Percentiles rank a stretch among this genome's conserved stretches.
phyloP scores from a whole-genome alignment of 306 rosid genomes.

The Sphenostylis stenocarpa region DNA sequence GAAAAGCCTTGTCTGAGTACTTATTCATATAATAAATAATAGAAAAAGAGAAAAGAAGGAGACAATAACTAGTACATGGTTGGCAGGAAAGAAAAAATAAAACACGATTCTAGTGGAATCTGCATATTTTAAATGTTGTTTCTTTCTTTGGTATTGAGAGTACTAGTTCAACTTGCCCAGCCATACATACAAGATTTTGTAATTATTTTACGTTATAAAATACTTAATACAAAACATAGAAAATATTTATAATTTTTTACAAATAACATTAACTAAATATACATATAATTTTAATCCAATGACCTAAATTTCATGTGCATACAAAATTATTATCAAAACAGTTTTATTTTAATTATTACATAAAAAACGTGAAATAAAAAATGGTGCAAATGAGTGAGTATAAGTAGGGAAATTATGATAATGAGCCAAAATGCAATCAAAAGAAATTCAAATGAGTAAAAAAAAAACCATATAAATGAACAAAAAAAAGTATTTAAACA shows the following conservation, averaged over 20 bases:
- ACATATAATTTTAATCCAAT: not conserved
- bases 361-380: too few species aligned
- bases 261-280: too few species aligned
- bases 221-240: not conserved
- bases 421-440: too few species aligned
- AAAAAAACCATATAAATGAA: too few species aligned
- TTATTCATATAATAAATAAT: not conserved
- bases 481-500: too few species aligned
- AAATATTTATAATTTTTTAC: too few species aligned
- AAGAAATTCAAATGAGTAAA: too few species aligned
- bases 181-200: too few species aligned
- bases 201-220: not conserved
- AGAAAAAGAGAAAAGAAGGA: not conserved
- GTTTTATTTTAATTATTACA: not conserved
- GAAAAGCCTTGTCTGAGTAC: slow-evolving; percentile 5
- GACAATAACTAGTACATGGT: not conserved
- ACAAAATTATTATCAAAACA: not conserved
- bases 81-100: not conserved
- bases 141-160: slow-evolving; percentile 11
- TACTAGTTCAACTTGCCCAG: not conserved
- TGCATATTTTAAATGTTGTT: not conserved
- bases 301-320: not conserved
- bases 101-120: not conserved
- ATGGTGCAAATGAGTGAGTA: too few species aligned
- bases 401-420: too few species aligned